A percentile compares a stretch with the other conserved stretches of the same genome.
phyloP scores from a whole-genome alignment of 1,284 basidiomycete species.

The Heterobasidion occidentale region DNA sequence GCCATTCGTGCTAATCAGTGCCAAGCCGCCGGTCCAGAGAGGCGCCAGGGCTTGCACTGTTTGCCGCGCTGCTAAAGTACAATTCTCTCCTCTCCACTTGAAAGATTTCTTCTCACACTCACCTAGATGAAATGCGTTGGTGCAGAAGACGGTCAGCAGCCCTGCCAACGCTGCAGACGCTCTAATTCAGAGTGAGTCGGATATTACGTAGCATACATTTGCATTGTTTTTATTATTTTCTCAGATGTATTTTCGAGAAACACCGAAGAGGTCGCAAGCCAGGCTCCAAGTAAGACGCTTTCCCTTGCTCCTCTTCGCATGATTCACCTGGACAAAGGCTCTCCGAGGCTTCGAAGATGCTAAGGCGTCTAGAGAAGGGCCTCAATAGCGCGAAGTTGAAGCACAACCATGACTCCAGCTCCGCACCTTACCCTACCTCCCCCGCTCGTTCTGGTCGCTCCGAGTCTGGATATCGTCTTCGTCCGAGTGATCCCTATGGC shows the following conservation, averaged over 20 bases:
- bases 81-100: constrained; percentile 12
- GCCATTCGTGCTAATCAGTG: constrained; percentile 16
- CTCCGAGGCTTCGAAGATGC: constrained; percentile 81
- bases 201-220: constrained; percentile 1
- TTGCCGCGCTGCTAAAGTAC: constrained; percentile 74
- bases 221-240: constrained; percentile 11
- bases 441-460: constrained; percentile 26
- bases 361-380: constrained; percentile 75
- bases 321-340: constrained; percentile 35
- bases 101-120: constrained; percentile 14
- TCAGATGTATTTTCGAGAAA: constrained; percentile 76
- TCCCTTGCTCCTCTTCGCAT: neutral
- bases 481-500: constrained; percentile 22
- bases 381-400: constrained; percentile 70
- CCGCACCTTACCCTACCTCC: constrained; percentile 21
- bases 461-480: constrained; percentile 21
- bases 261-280: constrained; percentile 79
- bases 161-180: constrained; percentile 74
- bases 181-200: constrained; percentile 59
- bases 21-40: constrained; percentile 53
- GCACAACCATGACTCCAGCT: constrained; percentile 25
- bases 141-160: constrained; percentile 68
- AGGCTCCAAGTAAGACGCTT: constrained; percentile 66
- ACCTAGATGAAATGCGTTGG: constrained; percentile 81
- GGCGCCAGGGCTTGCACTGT: constrained; percentile 76